Evolutionary conservation across 257 asterid species (phyloP), one percentile per base, ranked within the genome.

Genomic region (Eustoma russellianum): DNA sequence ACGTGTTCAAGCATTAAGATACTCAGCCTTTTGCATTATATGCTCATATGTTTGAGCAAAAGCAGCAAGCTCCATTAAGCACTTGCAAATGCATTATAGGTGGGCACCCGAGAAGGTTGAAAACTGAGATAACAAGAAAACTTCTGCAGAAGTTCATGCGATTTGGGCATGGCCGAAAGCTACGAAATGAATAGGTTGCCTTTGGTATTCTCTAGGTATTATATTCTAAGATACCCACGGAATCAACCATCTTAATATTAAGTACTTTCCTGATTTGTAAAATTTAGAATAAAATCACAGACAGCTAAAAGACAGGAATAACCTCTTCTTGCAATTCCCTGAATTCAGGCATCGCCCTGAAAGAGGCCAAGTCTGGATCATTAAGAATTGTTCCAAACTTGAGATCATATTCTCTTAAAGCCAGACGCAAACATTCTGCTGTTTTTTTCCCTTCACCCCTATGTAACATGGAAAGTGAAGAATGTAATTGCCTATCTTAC

Each of bases 241-340:
- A 11, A 38, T 38, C 43, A 38, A 38, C 12, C 9, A 10, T 38
- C 12, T 1, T 38, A 11, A 38, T 38, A 10, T 38, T 7, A 38
- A 38, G 12, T 38, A 38, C 43, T 7, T 38, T 38, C n/a, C 41
- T 9, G 40, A 53, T 35, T 18, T 18, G 30, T 4, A 8, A 1
- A 28, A 2, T 15, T 1, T 38, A 38, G 43, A 38, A 8, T 38
- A 38, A 38, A 30, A 45, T 50, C 43, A 14, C 6, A 59, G 5
- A 46, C 48, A 9, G 50, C 41, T 14, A 4, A 58, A 65, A n/a
- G 49, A 19, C 33, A 68, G 71, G 46, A 63, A 70, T 59, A 63
- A 91, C 98, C 93, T 91, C 98, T 79, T 91, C 95, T 72, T 87
- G 96, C 77, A 91, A 63, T 63, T 84, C 96, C 67, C 82, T 91